Percentiles rank a stretch among this genome's conserved stretches.
Conservation (phyloP, 2,329 filamentous ascomycete species). For the Penicillium digitatum region DNA sequence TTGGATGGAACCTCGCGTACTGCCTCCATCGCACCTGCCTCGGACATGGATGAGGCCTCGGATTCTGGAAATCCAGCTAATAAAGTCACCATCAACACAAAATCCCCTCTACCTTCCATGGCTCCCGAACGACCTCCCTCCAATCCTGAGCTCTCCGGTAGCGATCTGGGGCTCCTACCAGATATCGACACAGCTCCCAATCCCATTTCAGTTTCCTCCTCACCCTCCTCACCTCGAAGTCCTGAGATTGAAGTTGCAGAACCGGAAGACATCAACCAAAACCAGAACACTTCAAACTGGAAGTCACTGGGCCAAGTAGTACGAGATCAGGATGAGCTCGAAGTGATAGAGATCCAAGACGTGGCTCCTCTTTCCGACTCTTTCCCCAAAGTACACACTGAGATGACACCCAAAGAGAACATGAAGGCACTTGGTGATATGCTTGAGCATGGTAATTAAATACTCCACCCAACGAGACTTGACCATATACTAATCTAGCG, state of each 20-base stretch:
- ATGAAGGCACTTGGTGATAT: slow-evolving; percentile 31
- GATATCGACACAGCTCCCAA: slow-evolving; percentile 23
- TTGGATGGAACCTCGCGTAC: slow-evolving; percentile 25
- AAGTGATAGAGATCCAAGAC: slow-evolving; percentile 37
- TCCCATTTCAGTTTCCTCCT: slow-evolving; percentile 43
- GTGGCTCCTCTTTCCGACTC: slow-evolving; percentile 31
- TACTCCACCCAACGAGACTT: background rate
- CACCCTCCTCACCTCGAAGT: slow-evolving; percentile 37
- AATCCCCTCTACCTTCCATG: slow-evolving; percentile 32
- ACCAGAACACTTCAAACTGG: slow-evolving; percentile 46
- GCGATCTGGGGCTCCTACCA: slow-evolving; percentile 8
- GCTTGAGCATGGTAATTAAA: slow-evolving; percentile 38
- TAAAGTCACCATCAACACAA: slow-evolving; percentile 49
- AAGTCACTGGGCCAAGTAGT: slow-evolving; percentile 35
- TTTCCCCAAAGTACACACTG: slow-evolving; percentile 36
- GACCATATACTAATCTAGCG: slow-evolving; percentile 2
- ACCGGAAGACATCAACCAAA: slow-evolving; percentile 48
- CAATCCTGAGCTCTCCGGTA: slow-evolving; percentile 8
- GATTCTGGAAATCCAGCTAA: slow-evolving; percentile 38
- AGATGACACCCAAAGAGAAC: slow-evolving; percentile 30
- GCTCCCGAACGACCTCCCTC: slow-evolving; percentile 11
- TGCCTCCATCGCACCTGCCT: slow-evolving; percentile 27
- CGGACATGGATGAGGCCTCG: slow-evolving; percentile 27
- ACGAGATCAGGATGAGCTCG: slow-evolving; percentile 29
- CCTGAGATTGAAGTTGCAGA: slow-evolving; percentile 50